phyloP scores from a whole-genome alignment of 257 asterid genomes.

The Solanum medicagineum region DNA sequence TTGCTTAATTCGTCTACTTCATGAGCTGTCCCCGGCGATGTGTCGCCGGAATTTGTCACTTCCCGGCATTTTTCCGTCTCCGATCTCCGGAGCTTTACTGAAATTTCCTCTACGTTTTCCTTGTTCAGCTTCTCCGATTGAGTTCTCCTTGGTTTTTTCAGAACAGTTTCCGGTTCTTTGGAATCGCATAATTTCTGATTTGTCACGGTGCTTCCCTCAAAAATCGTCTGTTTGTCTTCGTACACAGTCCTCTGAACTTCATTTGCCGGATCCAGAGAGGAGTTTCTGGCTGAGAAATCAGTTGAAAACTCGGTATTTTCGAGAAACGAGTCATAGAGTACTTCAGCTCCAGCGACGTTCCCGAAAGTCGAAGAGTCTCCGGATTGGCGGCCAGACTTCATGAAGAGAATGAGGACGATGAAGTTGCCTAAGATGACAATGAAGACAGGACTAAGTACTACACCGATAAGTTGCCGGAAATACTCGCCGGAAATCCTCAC shows the following conservation, averaged over 20 bases:
- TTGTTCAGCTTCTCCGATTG: conserved; percentile 13
- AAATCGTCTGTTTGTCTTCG: conserved; percentile 35
- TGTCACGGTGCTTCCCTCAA: conserved; percentile 3
- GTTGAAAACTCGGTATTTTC: background rate
- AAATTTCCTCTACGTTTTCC: background rate
- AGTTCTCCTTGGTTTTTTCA: background rate
- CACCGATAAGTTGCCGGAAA: conserved; percentile 25
- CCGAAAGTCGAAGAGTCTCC: background rate
- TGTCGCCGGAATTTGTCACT: conserved; percentile 20
- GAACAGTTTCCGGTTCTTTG: background rate
- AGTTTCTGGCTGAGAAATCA: background rate
- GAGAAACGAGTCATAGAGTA: conserved; percentile 5
- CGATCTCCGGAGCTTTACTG: conserved; percentile 33
- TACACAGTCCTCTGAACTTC: conserved; percentile 20
- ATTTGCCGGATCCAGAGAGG: background rate
- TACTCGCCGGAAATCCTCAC: conserved; percentile 45
- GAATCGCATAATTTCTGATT: background rate
- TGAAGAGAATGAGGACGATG: conserved; percentile 48
- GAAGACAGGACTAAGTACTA: conserved; percentile 44
- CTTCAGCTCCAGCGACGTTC: background rate
- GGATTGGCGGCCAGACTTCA: conserved; percentile 21
- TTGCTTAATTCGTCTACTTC: conserved; percentile 44
- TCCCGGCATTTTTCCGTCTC: conserved; percentile 30
- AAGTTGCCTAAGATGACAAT: conserved; percentile 41
- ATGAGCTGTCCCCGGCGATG: conserved; percentile 12